Evolutionary conservation across 169 alveolate genomes (phyloP).

Genomic region (Plasmodium blacklocki): DNA sequence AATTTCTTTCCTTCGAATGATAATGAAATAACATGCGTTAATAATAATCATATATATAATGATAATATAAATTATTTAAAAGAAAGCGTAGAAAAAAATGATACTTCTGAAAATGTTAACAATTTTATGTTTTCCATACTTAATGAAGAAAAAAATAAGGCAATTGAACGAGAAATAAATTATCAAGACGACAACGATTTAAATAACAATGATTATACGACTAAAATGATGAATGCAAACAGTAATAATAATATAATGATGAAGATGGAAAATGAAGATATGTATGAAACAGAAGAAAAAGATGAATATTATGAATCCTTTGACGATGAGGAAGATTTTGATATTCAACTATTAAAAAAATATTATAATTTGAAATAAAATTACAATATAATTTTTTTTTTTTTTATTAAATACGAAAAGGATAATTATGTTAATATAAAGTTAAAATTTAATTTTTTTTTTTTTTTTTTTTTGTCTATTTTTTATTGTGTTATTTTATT

Average conservation of each 20-base stretch:
- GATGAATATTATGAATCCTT: constrained; percentile 55
- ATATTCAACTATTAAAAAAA: constrained; percentile 70
- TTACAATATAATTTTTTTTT: neutral
- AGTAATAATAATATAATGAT: neutral
- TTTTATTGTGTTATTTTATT: neutral
- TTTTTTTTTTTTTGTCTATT: constrained; percentile 2
- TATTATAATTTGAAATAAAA: constrained; percentile 49
- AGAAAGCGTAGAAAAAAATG: neutral
- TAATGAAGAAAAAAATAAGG: neutral
- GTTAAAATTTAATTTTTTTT: neutral
- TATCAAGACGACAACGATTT: neutral
- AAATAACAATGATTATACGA: neutral
- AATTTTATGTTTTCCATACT: constrained; percentile 1
- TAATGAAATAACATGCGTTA: no score
- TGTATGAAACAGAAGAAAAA: constrained; percentile 13
- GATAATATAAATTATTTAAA: neutral
- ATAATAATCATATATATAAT: neutral
- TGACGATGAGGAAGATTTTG: constrained; percentile 63
- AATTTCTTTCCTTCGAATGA: no score
- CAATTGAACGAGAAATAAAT: neutral
- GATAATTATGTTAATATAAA: neutral
- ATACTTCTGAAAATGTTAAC: neutral
- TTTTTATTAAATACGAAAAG: neutral
- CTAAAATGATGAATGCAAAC: neutral
- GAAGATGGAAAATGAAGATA: constrained; percentile 8